Conservation (phyloP, 2,329 filamentous ascomycete species). For the Penicillium sp. region DNA sequence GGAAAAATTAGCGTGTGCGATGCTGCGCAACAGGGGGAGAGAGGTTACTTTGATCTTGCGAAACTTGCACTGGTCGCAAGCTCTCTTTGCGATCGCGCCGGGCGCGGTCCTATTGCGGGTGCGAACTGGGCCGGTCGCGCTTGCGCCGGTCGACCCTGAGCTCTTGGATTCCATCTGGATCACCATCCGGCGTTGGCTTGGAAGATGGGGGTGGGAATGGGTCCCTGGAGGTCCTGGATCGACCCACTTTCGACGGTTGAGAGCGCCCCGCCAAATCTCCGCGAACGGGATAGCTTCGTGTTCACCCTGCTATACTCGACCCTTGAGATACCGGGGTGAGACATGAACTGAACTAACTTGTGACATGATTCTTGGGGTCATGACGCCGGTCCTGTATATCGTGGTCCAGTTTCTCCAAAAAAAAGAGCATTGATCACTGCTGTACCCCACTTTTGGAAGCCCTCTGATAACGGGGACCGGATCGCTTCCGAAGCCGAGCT, state of each 20-base stretch:
- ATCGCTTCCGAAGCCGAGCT: not conserved
- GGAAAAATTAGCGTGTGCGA: conserved; percentile 8
- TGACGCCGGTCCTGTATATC: not conserved
- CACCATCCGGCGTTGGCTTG: conserved; percentile 13
- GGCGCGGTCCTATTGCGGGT: conserved; percentile 23
- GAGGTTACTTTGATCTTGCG: conserved; percentile 37
- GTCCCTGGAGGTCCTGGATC: conserved; percentile 14
- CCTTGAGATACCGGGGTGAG: not conserved
- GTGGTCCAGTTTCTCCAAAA: not conserved
- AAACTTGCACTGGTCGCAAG: conserved; percentile 45
- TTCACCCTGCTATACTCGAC: not conserved
- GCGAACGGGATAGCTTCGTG: not conserved
- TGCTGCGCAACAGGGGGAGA: not conserved
- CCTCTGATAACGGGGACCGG: conserved; percentile 8
- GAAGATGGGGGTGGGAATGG: conserved; percentile 1
- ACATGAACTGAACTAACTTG: not conserved
- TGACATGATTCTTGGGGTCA: not conserved
- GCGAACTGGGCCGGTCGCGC: conserved; percentile 22
- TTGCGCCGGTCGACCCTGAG: conserved; percentile 18
- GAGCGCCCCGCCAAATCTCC: not conserved
- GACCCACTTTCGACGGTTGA: conserved; percentile 2
- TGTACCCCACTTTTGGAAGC: conserved; percentile 7
- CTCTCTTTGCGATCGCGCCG: conserved; percentile 31
- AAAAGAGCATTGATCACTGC: not conserved
- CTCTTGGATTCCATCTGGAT: conserved; percentile 26